Conservation (phyloP, 257 asterid genomes). For the Anisodus tanguticus region DNA sequence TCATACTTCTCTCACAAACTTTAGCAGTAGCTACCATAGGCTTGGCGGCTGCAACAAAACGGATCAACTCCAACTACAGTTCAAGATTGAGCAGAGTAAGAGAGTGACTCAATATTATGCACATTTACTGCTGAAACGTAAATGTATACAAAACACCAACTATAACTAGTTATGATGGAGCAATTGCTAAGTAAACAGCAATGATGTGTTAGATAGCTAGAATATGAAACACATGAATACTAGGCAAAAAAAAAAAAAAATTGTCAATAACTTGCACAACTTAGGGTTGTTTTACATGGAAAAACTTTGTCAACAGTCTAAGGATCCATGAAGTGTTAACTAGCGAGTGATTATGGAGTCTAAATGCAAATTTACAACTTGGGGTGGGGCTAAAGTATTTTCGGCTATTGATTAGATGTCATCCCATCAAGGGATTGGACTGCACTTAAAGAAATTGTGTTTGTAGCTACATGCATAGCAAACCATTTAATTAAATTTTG, state of each 20-base stretch:
- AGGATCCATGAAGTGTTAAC: background rate
- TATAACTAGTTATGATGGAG: background rate
- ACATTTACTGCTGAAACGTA: background rate
- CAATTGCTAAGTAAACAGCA: background rate
- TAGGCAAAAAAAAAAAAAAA: background rate
- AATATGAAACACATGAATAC: background rate
- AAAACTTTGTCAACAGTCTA: background rate
- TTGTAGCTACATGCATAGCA: conserved; percentile 9
- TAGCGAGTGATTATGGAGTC: background rate
- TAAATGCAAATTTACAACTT: background rate
- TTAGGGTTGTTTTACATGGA: conserved; percentile 18
- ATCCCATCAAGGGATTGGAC: conserved; percentile 15
- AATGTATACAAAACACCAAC: background rate
- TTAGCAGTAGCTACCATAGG: conserved; percentile 76
- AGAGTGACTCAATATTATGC: background rate
- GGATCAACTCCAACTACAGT: conserved; percentile 91
- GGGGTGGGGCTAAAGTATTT: conserved; percentile 5
- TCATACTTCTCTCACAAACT: conserved; percentile 68
- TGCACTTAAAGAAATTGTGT: background rate
- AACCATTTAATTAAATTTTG: background rate
- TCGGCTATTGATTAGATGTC: conserved; percentile 11
- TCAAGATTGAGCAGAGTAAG: conserved; percentile 22
- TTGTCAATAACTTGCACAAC: background rate
- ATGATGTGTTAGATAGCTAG: background rate
- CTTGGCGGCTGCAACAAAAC: conserved; percentile 67